Percentiles rank a stretch among this genome's conserved stretches.
Conservation (phyloP, 2,329 filamentous ascomycete genomes). For the Lecanicillium sp. region DNA sequence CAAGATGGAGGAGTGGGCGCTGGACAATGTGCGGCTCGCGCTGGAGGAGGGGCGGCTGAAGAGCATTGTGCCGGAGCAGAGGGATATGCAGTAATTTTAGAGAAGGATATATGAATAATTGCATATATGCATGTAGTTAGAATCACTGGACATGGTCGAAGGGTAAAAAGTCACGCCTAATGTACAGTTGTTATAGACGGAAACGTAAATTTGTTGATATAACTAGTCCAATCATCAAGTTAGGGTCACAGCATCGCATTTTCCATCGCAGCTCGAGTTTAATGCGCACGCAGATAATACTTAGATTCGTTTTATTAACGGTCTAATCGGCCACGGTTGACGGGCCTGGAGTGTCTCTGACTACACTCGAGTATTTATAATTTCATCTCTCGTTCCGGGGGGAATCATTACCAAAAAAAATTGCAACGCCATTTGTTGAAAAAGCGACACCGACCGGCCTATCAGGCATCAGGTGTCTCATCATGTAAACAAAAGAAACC, state of each 20-base stretch:
- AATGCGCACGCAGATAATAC: not conserved
- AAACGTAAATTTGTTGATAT: no score
- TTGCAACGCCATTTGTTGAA: constrained; percentile 35
- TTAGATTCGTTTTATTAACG: constrained; percentile 19
- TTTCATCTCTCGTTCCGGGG: constrained; percentile 25
- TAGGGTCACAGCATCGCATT: not conserved
- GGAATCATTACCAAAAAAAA: constrained; percentile 32
- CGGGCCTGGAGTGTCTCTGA: constrained; percentile 26
- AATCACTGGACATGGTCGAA: not conserved
- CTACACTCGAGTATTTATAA: constrained; percentile 7
- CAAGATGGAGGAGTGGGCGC: constrained; percentile 70
- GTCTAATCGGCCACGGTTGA: constrained; percentile 38
- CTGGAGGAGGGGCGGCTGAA: constrained; percentile 56
- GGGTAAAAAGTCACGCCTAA: not conserved
- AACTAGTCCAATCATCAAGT: not conserved
- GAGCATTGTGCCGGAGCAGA: constrained; percentile 69
- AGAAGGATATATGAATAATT: not conserved
- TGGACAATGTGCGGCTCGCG: constrained; percentile 62
- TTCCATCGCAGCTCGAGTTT: not conserved
- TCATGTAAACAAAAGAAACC: constrained; percentile 18
- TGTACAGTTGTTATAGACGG: not conserved
- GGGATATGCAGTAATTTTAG: constrained; percentile 14
- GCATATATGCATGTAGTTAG: constrained; percentile 11
- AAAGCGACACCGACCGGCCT: constrained; percentile 27
- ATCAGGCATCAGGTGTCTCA: constrained; percentile 4